phyloP scores from a whole-genome alignment of 2,329 filamentous ascomycete genomes.

The Pezicula neosporulosa region DNA sequence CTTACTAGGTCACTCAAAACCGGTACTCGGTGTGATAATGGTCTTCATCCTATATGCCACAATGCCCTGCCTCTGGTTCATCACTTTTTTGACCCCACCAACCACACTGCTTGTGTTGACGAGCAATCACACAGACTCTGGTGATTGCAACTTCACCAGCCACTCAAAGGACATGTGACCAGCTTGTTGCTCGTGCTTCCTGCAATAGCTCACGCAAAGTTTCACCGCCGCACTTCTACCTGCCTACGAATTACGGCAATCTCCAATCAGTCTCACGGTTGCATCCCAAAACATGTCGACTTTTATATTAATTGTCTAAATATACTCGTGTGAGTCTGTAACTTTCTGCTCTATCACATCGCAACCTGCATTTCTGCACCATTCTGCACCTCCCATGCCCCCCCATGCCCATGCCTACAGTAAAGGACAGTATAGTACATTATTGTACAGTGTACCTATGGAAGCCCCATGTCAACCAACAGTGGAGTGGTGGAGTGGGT shows the following conservation, averaged over 20 bases:
- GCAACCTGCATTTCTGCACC: no score
- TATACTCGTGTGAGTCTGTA: neutral
- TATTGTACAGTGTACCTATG: no score
- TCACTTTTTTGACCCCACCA: neutral
- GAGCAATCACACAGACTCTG: neutral
- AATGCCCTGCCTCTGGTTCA: neutral
- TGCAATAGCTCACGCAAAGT: neutral
- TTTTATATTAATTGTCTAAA: neutral
- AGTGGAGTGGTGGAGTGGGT: no score
- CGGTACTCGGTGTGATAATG: neutral
- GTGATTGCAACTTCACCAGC: neutral
- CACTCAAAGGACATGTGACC: neutral
- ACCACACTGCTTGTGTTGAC: neutral
- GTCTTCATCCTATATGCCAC: neutral
- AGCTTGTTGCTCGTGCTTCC: neutral
- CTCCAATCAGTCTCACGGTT: neutral
- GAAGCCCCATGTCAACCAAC: no score
- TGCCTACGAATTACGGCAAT: neutral
- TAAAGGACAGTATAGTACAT: no score
- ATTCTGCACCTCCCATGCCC: no score
- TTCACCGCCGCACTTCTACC: neutral
- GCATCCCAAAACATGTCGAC: neutral
- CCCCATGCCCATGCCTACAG: no score
- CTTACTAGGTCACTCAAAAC: neutral
- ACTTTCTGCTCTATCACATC: neutral